Conservation (phyloP, 257 asterid genomes). For the Ocimum tenuiflorum region DNA sequence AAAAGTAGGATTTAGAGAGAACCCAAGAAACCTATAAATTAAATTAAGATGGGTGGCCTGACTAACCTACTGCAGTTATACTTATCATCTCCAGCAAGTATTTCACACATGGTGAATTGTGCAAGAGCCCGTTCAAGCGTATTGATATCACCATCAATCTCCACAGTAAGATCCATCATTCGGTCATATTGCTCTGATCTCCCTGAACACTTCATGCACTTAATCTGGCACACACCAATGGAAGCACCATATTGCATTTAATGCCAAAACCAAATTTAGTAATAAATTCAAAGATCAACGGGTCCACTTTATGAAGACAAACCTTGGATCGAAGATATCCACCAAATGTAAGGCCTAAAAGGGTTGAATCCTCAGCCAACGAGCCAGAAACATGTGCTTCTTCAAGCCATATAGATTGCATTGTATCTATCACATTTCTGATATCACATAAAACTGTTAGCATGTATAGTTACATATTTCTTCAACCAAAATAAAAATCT, state of each 20-base stretch:
- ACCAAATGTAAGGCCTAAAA: conserved; percentile 47
- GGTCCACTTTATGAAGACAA: not conserved
- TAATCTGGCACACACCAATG: conserved; percentile 24
- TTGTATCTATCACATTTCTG: conserved; percentile 35
- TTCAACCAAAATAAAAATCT: not conserved
- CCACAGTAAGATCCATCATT: conserved; percentile 45
- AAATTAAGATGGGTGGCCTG: not conserved
- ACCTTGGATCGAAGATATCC: conserved; percentile 58
- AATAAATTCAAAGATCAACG: not conserved
- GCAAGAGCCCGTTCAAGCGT: conserved; percentile 41
- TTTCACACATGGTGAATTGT: conserved; percentile 33
- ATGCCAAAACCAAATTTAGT: not conserved
- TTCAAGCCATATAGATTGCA: conserved; percentile 44
- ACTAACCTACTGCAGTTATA: conserved; percentile 39
- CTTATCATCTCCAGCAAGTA: conserved; percentile 39
- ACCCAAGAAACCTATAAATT: not conserved
- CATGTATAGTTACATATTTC: not conserved
- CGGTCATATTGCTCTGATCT: conserved; percentile 36
- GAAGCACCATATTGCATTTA: not conserved
- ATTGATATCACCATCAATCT: conserved; percentile 30
- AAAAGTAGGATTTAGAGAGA: not conserved
- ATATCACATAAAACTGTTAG: not conserved
- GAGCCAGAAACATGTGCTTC: conserved; percentile 35
- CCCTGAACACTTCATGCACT: conserved; percentile 42
- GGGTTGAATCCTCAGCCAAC: conserved; percentile 39